Evolutionary conservation across 176 grass and related monocot genomes (phyloP), one percentile per base, ranked within the genome.

Genomic region (Avena eriantha): DNA sequence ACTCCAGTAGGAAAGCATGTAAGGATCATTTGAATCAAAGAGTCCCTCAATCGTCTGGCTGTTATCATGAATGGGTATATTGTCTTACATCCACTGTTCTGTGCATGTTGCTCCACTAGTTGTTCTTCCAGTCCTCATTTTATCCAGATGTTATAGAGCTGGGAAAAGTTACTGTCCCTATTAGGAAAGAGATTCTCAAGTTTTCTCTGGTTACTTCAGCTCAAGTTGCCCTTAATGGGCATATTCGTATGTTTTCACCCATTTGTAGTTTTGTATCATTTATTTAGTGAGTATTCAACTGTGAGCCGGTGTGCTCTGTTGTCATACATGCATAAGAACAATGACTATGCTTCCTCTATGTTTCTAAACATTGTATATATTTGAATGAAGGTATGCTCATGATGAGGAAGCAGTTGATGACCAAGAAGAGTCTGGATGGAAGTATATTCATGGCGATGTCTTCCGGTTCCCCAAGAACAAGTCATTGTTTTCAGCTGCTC

Each of bases 371-470:
- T 41, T 74, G 22, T 78, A 19, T 61, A 43, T 89, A 69, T 65
- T 66, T 6, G 43, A 59, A 63, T 86, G 66, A 89, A 98, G 96
- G 81, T 98, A 98, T 90, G 93, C 92, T 15, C 96, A 98, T 89
- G 96, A 98, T 75, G 96, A 98, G 90, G 96, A 98, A 77, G 91
- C 76, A 55, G 91, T 84, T 93, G 96, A 98, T 76, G 96, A 98
- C 69, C 88, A 96, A 91, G 96, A 98, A 91, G 96, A 98, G 76
- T 92, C 91, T 86, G 96, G 96, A 49, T 98, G 96, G 96, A 98
- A 98, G 39, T 98, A 98, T 66, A 98, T 98, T 48, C 96, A 98
- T 19, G 96, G 96, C 78, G 96, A 98, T 84, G 93, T 98, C 29
- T 98, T 98, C 76, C 84, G 96, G 10, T 98, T 95, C 45, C 96